Evolutionary conservation across 2,329 filamentous ascomycete genomes (phyloP), one percentile per base, ranked within the genome.

Genomic region (Neonectria ditissima): DNA sequence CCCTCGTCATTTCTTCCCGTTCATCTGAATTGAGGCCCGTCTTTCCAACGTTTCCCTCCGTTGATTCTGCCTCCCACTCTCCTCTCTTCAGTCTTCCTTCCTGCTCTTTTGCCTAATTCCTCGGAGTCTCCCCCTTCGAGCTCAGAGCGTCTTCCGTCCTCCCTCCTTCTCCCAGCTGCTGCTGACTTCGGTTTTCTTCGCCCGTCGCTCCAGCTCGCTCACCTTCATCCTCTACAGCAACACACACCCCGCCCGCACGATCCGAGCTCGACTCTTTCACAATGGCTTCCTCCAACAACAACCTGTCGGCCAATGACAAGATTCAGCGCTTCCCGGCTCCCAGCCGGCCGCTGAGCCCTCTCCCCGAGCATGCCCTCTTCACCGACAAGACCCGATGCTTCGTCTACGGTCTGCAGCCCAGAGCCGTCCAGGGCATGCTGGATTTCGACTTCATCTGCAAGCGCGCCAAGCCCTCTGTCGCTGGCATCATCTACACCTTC

Each of bases 361-460:
- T 91, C 68, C 91, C 93, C 72, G 87, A 89, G 77, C 93, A 97
- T 83, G 92, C 92, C 67, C 93, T 99, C 78, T 99, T 98, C 91
- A 96, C 96, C 88, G 90, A 94, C 84, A 99, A 98, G 92, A 98
- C 96, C 80, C 89, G 96, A 95, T 98, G 96, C 87, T 97, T 99
- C 81, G 96, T 99, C 83, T 99, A 99, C 85, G 96, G 96, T 82
- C 93, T 99, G 79, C 96, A 99, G 86, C 95, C 96, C 78, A 91
- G 94, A 81, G 92, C 92, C 74, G 92, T 94, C 72, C 92, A 94
- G 85, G 92, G 92, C 80, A 94, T 94, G 91, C 92, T 99, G 80
- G 96, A 99, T 83, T 99, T 99, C 82, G 96, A 99, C 87, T 99
- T 98, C 89, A 99, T 99, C 85, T 99, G 96, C 94, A 98, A 98